Evolutionary conservation across 2,329 filamentous ascomycete genomes (phyloP).

Genomic region (Cylindrodendrum hubeiense): DNA sequence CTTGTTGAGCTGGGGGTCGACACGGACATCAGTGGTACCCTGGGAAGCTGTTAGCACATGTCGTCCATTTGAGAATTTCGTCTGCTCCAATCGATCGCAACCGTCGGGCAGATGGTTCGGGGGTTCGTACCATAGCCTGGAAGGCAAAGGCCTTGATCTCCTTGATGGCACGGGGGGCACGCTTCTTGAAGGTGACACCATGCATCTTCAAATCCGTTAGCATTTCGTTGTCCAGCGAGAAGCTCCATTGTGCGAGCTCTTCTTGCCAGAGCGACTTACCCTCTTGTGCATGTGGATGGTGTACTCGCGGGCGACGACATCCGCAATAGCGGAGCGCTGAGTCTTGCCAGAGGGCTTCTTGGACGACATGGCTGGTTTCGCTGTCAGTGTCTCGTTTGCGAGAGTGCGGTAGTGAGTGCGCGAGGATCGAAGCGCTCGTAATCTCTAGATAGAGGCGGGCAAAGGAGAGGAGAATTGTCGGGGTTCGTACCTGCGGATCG

Average conservation of each 20-base stretch:
- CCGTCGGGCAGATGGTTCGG: constrained; percentile 18
- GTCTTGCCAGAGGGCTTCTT: constrained; percentile 55
- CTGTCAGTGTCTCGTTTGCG: constrained; percentile 45
- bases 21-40: constrained; percentile 96
- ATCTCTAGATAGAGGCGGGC: constrained; percentile 33
- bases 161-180: constrained; percentile 98
- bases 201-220: constrained; percentile 76
- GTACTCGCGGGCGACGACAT: constrained; percentile 99
- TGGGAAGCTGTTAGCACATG: constrained; percentile 54
- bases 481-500: constrained; percentile 57
- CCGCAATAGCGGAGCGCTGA: constrained; percentile 94
- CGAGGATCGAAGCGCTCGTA: constrained; percentile 36
- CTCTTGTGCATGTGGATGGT: constrained; percentile 99
- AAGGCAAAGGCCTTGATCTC: constrained; percentile 97
- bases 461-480: constrained; percentile 37
- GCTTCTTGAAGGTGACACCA: constrained; percentile 99
- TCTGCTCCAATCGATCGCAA: constrained; percentile 25
- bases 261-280: constrained; percentile 48
- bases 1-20: constrained; percentile 99
- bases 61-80: constrained; percentile 15
- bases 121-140: constrained; percentile 89
- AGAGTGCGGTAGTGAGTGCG: constrained; percentile 23
- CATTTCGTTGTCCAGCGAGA: constrained; percentile 21
- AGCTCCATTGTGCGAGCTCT: constrained; percentile 29
- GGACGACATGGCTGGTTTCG: constrained; percentile 57